Percentiles rank a stretch among this genome's conserved stretches.
Evolutionary conservation across 495 filamentous ascomycete species (phyloP).

Genomic region (Aspergillus ostianus): DNA sequence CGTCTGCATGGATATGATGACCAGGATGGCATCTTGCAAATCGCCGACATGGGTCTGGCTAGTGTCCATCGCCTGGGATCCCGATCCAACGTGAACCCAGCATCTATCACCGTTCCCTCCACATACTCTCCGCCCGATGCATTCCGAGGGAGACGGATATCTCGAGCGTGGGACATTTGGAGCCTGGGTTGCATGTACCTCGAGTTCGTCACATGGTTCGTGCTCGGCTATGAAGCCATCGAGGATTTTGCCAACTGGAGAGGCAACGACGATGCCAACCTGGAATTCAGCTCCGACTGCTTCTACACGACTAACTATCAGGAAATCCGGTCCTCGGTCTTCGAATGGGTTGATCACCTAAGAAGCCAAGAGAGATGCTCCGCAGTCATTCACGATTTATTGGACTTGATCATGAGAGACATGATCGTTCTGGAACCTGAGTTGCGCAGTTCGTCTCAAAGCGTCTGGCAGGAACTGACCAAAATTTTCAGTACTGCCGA

Average conservation of each 20-base stretch:
- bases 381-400: constrained; percentile 4
- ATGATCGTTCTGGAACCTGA: constrained; percentile 15
- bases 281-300: constrained; percentile 1
- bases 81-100: neutral
- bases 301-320: constrained; percentile 8
- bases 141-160: constrained; percentile 30
- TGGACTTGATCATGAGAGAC: constrained; percentile 12
- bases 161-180: constrained; percentile 47
- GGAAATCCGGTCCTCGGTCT: constrained; percentile 2
- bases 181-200: constrained; percentile 49
- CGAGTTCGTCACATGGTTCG: constrained; percentile 29
- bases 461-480: neutral
- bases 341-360: constrained; percentile 8
- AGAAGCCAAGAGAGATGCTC: constrained; percentile 3
- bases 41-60: constrained; percentile 22
- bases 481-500: constrained; percentile 1
- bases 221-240: constrained; percentile 9
- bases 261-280: neutral
- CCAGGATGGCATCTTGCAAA: constrained; percentile 16
- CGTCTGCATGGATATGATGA: neutral
- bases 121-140: constrained; percentile 48
- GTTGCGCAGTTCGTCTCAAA: constrained; percentile 2
- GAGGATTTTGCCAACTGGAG: constrained; percentile 3
- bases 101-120: neutral
- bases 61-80: constrained; percentile 22